These are phyloP conservation scores for Penicillium silybi DNA, from an alignment of 495 filamentous ascomycete genomes.

Conservation along the genomic window DNA sequence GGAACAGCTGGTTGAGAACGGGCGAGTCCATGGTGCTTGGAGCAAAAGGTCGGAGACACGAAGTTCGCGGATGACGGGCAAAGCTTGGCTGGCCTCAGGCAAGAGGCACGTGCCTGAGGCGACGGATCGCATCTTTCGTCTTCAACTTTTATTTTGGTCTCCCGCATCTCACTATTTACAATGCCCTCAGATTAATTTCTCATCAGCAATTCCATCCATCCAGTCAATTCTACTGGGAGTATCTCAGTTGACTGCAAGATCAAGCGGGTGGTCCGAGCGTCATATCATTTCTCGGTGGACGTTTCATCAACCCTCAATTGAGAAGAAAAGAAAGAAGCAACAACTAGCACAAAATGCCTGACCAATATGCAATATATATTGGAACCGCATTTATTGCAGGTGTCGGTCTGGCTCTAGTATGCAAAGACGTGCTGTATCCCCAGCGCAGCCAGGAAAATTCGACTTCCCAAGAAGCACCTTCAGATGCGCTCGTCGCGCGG, in stretches of 20 bases:
- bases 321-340: neutral
- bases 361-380: constrained; percentile 43
- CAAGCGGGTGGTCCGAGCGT: constrained; percentile 10
- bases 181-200: no score
- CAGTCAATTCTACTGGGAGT: neutral
- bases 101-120: constrained; percentile 20
- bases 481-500: constrained; percentile 24
- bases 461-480: neutral
- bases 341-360: constrained; percentile 17
- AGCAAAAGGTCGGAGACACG: neutral
- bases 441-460: constrained; percentile 40
- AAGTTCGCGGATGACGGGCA: constrained; percentile 5
- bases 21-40: constrained; percentile 72
- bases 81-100: constrained; percentile 18
- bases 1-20: constrained; percentile 71
- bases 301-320: constrained; percentile 1
- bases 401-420: constrained; percentile 64
- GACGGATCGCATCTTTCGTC: neutral
- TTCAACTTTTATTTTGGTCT: neutral
- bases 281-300: constrained; percentile 2
- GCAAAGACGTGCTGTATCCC: constrained; percentile 65
- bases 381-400: constrained; percentile 71
- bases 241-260: neutral
- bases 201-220: neutral
- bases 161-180: neutral